phyloP scores from a whole-genome alignment of 805 yeast genomes.

The Hanseniaspora hatyaiensis region DNA sequence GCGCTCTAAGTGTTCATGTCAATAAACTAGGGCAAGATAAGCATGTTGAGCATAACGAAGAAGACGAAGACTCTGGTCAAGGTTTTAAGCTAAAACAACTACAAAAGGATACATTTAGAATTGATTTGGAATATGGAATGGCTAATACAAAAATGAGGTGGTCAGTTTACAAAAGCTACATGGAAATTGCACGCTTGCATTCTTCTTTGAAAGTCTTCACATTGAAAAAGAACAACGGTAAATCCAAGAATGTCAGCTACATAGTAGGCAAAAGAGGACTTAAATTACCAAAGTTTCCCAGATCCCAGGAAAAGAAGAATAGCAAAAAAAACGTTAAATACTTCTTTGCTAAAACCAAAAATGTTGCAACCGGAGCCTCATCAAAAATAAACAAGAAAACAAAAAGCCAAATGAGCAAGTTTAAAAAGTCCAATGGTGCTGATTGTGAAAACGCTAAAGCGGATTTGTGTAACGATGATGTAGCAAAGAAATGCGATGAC shows the following conservation, averaged over 20 bases:
- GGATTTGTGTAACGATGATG: not conserved
- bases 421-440: constrained; percentile 4
- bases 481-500: not conserved
- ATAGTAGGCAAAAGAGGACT: constrained; percentile 24
- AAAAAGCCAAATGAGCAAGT: not conserved
- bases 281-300: constrained; percentile 24
- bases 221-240: constrained; percentile 32
- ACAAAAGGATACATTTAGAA: constrained; percentile 34
- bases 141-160: constrained; percentile 69
- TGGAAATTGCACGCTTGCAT: constrained; percentile 63
- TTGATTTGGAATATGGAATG: constrained; percentile 84
- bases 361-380: constrained; percentile 14
- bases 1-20: constrained; percentile 57
- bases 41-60: constrained; percentile 32
- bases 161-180: constrained; percentile 61
- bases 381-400: constrained; percentile 6
- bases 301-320: constrained; percentile 17
- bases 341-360: constrained; percentile 8
- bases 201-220: constrained; percentile 48
- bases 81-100: constrained; percentile 8
- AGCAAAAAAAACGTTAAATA: constrained; percentile 7
- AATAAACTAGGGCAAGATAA: constrained; percentile 36
- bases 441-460: not conserved
- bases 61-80: constrained; percentile 15
- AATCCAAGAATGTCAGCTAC: constrained; percentile 24